Evolutionary conservation across 2,329 filamentous ascomycete species (phyloP), one percentile per base, ranked within the genome.

Genomic region (Fusarium sp.): DNA sequence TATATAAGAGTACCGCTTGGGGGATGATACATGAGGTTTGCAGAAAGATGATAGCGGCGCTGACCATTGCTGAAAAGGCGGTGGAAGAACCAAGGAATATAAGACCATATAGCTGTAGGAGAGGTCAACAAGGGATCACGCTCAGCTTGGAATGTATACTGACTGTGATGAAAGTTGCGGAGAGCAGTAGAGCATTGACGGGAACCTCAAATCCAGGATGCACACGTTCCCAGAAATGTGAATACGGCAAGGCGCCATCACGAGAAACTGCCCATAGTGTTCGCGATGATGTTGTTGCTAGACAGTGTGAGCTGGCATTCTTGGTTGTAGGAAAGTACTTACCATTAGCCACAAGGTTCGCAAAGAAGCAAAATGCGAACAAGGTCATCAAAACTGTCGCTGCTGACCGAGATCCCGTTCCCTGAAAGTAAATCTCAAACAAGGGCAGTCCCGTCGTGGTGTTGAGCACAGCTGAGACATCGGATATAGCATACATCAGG

Each of bases 81-180:
- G 75, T 76, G 3, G 72, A 70, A 0, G 74, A 77, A 4, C 75
- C 75, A 2, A 77, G 62, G 45, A 75, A 77, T 1, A 77, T 73
- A 8, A 75, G 56, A 3, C 73, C 75, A 9, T 78, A 78, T 0
- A 77, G 6, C 66, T 75, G 9, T 12, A 3, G 12, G 30, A 4
- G 4, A 9, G 2, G 1, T 23, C 6, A 23, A 23, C 6, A 23
- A 5, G 23, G 23, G 23, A 23, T 23, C 23, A 23, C 4, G 6
- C 4, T 4, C 23, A 5, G 2, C 13, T 8, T 1, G n/a, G 10
- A 4, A 3, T 4, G 9, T 23, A 0, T 6, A 62, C 67, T 57
- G 0, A 71, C 68, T 0, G 65, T 67, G 1, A 67, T 60, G 2
- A 68, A 72, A 0, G 45, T 49, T 3, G 58, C 67, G 18, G 69